A percentile compares a stretch with the other conserved stretches of the same genome.
Conservation (phyloP, 352 stramenopile species). For the Phytophthora podocarpi region DNA sequence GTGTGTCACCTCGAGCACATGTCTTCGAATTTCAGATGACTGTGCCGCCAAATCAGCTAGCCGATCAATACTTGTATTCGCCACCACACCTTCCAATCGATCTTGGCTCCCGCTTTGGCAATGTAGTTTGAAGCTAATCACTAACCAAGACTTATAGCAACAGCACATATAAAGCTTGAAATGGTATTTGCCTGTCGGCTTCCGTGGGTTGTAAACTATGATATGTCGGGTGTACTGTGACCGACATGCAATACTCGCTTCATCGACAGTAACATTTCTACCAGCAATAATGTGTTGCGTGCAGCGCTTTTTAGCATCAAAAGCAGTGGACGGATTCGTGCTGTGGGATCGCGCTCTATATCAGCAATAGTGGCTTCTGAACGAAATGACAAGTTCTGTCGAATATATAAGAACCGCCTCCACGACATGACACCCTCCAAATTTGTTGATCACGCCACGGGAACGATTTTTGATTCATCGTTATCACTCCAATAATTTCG, state of each 20-base stretch:
- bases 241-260: background rate
- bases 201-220: conserved; percentile 34
- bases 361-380: background rate
- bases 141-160: conserved; percentile 3
- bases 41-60: too few relatives aligned
- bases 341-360: conserved; percentile 10
- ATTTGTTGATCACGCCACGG: background rate
- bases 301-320: conserved; percentile 20
- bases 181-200: conserved; percentile 23
- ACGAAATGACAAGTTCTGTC: background rate
- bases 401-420: background rate
- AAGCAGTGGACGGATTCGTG: conserved; percentile 16
- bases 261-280: conserved; percentile 1
- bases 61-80: too few relatives aligned
- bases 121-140: conserved; percentile 8
- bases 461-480: too few relatives aligned
- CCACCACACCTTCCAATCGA: too few relatives aligned
- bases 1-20: too few relatives aligned
- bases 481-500: too few relatives aligned
- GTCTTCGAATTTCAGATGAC: too few relatives aligned
- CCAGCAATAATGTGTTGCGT: conserved; percentile 5
- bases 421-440: background rate
- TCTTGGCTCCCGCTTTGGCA: too few relatives aligned
- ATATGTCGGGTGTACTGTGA: conserved; percentile 26
- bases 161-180: conserved; percentile 15